A percentile compares a stretch with the other conserved stretches of the same genome.
phyloP scores from a whole-genome alignment of 371 early-diverging fungal species.

The Apophysomyces elegans region DNA sequence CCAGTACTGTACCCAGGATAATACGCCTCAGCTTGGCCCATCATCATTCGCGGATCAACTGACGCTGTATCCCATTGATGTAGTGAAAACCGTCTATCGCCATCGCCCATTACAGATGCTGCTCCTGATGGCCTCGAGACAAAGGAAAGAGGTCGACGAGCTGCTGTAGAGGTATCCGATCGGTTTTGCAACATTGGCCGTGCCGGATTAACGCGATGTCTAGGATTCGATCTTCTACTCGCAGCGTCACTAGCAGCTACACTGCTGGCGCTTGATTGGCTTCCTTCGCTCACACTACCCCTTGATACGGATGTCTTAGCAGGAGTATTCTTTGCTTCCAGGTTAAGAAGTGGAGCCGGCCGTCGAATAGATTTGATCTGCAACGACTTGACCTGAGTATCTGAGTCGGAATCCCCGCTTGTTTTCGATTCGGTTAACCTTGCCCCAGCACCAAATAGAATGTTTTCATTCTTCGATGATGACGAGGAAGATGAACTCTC shows the following conservation, averaged over 20 bases:
- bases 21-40: background rate
- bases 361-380: background rate
- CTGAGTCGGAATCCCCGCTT: background rate
- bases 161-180: background rate
- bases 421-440: background rate
- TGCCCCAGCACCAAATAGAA: background rate
- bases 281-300: background rate
- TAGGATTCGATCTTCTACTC: background rate
- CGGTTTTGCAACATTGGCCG: background rate
- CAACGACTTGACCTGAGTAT: background rate
- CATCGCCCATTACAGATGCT: background rate
- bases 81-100: background rate
- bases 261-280: background rate
- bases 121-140: background rate
- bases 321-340: background rate
- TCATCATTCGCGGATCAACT: conserved; percentile 1
- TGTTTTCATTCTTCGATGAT: background rate
- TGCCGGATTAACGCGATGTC: background rate
- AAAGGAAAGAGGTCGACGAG: background rate
- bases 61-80: background rate
- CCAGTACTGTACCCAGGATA: background rate
- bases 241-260: background rate
- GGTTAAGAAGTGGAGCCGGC: background rate
- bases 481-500: conserved; percentile 1
- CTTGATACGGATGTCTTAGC: background rate